Base-by-base conservation (phyloP, 1,284 basidiomycete species). In the Puccinia polysora region DNA sequence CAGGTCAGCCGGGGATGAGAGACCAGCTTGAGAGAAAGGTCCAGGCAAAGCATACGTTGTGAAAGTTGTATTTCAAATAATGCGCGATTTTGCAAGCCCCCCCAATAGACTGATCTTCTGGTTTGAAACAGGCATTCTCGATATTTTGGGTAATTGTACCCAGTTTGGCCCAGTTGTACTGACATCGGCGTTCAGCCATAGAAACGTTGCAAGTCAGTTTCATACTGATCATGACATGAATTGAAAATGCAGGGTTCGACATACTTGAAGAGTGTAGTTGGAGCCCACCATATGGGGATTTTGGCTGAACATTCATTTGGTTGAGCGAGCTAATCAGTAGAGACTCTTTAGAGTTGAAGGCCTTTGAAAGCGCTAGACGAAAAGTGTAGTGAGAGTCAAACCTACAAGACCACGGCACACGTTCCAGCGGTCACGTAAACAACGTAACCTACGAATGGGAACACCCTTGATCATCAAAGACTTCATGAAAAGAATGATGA, bases 141-240 rank as follows among this genome's bases (percentile, higher is more conserved):
- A 64, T 18, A 4, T 20, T n/a, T 18, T 47, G 1, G 10, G 47
- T 50, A 10, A 36, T 50, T 1, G 23, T 34, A 4, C 62, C 62
- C 18, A 64, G 47, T 30, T 4, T 3, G 47, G 62, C 18, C 62
- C 62, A 64, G 28, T 47, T 50, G 32, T 64, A 64, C 62, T 64
- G 20, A 12, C 4, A 5, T 25, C 8, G 3, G 14, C 18, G 3
- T 34, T 49, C 10, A 47, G 28, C 7, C 2, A 28, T 12, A 45
- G 4, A 12, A 23, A 30, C 14, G n/a, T 28, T n/a, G 15, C 59
- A 25, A 2, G 23, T 25, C 20, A 50, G 15, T 5, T 18, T 25
- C 1, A 40, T 40, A n/a, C 14, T 38, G 6, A 23, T 14, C 36
- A 34, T 10, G 49, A 18, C n/a, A 2, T 56, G 28, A 56, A 6